These are phyloP conservation scores for Endogone sp. DNA, from an alignment of 192 early-diverging fungal species.

Conservation along the genomic window DNA sequence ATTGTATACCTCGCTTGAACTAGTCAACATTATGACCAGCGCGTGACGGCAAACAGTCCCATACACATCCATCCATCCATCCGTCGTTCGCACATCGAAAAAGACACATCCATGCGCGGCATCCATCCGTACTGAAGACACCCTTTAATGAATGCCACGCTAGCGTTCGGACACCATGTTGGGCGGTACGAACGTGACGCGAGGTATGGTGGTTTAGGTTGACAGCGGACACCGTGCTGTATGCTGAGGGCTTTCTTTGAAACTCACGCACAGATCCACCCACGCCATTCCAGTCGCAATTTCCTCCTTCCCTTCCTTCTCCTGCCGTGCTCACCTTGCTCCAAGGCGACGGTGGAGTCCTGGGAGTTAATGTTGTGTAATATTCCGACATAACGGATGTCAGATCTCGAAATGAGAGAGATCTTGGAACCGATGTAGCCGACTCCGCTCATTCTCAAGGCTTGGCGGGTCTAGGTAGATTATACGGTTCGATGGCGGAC, in stretches of 20 bases:
- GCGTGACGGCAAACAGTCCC: too few relatives aligned
- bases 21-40: too few relatives aligned
- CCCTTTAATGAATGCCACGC: not conserved
- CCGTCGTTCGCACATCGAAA: not conserved
- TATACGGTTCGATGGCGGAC: not conserved
- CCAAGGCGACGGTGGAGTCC: conserved; percentile 86
- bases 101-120: not conserved
- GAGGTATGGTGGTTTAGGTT: too few relatives aligned
- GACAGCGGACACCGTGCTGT: too few relatives aligned
- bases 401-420: conserved; percentile 78
- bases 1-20: too few relatives aligned
- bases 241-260: too few relatives aligned
- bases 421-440: conserved; percentile 58
- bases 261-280: too few relatives aligned
- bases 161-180: too few relatives aligned
- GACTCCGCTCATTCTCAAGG: not conserved
- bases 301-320: not conserved
- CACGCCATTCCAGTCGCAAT: not conserved
- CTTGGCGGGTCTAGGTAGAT: not conserved
- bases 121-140: not conserved
- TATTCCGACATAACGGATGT: conserved; percentile 90
- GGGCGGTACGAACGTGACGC: not conserved
- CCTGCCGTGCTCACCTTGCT: conserved; percentile 56
- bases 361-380: conserved; percentile 82
- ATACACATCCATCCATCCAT: not conserved